These are phyloP conservation scores for Drosera capensis DNA, from an alignment of 148 eudicot genomes.

Conservation along the genomic window DNA sequence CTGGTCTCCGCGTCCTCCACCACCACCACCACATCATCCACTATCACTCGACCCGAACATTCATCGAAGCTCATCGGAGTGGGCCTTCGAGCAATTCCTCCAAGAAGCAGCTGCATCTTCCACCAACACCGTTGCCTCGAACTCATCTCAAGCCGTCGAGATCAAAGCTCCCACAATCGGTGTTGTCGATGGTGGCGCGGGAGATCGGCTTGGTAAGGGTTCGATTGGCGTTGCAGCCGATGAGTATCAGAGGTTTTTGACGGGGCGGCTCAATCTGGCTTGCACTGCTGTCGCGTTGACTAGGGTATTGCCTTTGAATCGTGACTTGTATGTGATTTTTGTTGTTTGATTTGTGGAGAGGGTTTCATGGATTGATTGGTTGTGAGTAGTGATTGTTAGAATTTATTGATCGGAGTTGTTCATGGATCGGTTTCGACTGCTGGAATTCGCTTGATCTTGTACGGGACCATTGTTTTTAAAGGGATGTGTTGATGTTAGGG, in stretches of 20 bases:
- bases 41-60: slow-evolving; percentile 4
- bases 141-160: slow-evolving; percentile 11
- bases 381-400: no score
- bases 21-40: slow-evolving; percentile 11
- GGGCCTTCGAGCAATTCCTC: slow-evolving; percentile 12
- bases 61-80: slow-evolving; percentile 9
- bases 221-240: slow-evolving; percentile 40
- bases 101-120: slow-evolving; percentile 2
- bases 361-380: no score
- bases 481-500: no score
- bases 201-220: slow-evolving; percentile 4
- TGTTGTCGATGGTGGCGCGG: neutral
- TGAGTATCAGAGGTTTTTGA: slow-evolving; percentile 59
- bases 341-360: no score
- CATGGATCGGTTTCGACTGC: no score
- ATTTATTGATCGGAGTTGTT: no score
- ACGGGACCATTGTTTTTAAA: no score
- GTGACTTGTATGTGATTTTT: no score
- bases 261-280: slow-evolving; percentile 57
- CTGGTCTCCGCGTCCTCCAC: slow-evolving; percentile 61
- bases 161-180: slow-evolving; percentile 17
- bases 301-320: no score
- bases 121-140: neutral
- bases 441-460: no score
- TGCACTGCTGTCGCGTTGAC: slow-evolving; percentile 86